Evolutionary conservation across 768 basidiomycete species (phyloP), one percentile per base, ranked within the genome.

Genomic region (Megacollybia marginata): DNA sequence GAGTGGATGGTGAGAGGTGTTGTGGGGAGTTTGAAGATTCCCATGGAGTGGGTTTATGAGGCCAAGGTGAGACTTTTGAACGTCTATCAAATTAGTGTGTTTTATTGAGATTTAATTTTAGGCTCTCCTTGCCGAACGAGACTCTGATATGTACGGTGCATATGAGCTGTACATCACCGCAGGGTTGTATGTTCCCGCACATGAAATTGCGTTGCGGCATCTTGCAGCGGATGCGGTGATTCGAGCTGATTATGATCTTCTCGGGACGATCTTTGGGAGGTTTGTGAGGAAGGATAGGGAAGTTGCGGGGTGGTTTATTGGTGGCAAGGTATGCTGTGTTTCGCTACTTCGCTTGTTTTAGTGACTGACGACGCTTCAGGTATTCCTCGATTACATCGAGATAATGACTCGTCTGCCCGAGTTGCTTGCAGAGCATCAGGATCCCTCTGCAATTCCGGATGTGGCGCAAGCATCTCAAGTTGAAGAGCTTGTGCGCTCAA

Each of bases 191-290:
- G 75, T 83, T 50, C 67, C 79, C 5, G 93, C 95, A 1, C 93
- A 96, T 60, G 78, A 82, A 44, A 72, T 98, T 40, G 88, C 89
- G n/a, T 73, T 94, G 31, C 65, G 73, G n/a, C 84, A 93, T 52
- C 77, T 99, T 8, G 90, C 88, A 6, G 89, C 92, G 1, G 95
- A 97, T 55, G 90, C 86, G 0, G 73, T 96, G 48, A 74, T 97
- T 31, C 71, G 82, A 9, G 73, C 74, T 40, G 85, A 88, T 59
- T 57, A 70, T 8, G 77, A 74, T 2, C 71, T 95, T 11, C 66
- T 96, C 19, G 70, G 71, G 33, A 73, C 73, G n/a, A 63, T 97
- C 19, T 89, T 97, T 56, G 70, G 68, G 46, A 73, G 74, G 9
- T 82, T 98, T 55, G 70, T 69, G 19, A 28, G 23, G 23, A 28